phyloP scores from a whole-genome alignment of 1,139 yeast species.

The Magnusiomyces suaveolens region DNA sequence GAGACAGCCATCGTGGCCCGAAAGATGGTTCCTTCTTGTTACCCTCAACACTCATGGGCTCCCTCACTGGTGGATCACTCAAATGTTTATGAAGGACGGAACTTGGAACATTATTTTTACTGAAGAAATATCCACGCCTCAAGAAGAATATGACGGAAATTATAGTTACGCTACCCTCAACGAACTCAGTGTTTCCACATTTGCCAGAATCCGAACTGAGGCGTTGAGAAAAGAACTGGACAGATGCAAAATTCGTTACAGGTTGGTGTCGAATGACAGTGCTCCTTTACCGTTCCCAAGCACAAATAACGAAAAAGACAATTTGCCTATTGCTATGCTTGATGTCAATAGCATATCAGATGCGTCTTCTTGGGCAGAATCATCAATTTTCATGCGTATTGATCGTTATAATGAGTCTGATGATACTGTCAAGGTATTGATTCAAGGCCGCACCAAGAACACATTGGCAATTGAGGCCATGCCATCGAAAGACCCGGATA shows the following conservation, averaged over 20 bases:
- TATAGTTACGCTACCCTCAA: constrained; percentile 22
- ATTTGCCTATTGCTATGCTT: constrained; percentile 2
- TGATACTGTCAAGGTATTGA: constrained; percentile 15
- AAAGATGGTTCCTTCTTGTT: constrained; percentile 31
- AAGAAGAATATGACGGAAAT: constrained; percentile 15
- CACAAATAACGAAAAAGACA: not conserved
- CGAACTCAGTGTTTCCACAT: constrained; percentile 21
- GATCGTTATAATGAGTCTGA: constrained; percentile 14
- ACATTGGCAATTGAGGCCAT: constrained; percentile 17
- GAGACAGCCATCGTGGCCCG: constrained; percentile 29
- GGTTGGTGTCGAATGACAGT: constrained; percentile 17
- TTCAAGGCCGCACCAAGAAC: constrained; percentile 24
- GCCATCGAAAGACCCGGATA: constrained; percentile 19
- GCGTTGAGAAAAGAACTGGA: constrained; percentile 23
- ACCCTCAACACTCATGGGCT: constrained; percentile 21
- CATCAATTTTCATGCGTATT: constrained; percentile 17
- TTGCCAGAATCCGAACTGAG: constrained; percentile 24
- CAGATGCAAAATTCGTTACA: constrained; percentile 20
- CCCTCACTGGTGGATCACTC: constrained; percentile 29
- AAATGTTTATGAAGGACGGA: constrained; percentile 25
- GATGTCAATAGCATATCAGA: constrained; percentile 18
- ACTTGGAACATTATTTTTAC: constrained; percentile 24
- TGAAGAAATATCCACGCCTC: constrained; percentile 21
- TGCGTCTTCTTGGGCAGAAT: constrained; percentile 23
- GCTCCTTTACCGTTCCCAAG: constrained; percentile 21